Evolutionary conservation across 1,139 yeast genomes (phyloP).

Genomic region (Yamadazyma sp.): DNA sequence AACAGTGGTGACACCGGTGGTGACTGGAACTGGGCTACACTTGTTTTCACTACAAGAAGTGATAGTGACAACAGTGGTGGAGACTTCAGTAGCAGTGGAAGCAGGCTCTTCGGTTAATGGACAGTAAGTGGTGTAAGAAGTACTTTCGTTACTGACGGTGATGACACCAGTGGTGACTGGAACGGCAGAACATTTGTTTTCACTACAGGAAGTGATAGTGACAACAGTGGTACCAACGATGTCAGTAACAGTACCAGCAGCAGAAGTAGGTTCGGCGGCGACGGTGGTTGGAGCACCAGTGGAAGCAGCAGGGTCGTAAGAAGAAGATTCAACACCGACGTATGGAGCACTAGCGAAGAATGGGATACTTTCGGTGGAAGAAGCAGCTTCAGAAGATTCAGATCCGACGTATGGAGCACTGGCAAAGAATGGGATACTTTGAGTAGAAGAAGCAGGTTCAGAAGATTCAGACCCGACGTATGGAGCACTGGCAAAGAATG

Average conservation of each 20-base stretch:
- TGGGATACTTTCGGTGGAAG: constrained; percentile 12
- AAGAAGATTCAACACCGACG: constrained; percentile 12
- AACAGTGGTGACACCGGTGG: constrained; percentile 40
- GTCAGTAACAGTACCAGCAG: constrained; percentile 19
- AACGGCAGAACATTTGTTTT: constrained; percentile 30
- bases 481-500: constrained; percentile 10
- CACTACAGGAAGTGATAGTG: constrained; percentile 50
- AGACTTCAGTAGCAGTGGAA: constrained; percentile 16
- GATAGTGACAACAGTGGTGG: constrained; percentile 40
- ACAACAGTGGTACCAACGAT: constrained; percentile 24
- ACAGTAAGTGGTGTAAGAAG: constrained; percentile 36
- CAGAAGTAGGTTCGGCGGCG: constrained; percentile 11
- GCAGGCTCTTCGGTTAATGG: constrained; percentile 20
- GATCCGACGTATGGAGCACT: constrained; percentile 11
- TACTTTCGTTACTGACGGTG: constrained; percentile 24
- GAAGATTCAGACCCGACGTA: constrained; percentile 13
- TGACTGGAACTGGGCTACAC: constrained; percentile 29
- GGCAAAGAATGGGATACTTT: constrained; percentile 11
- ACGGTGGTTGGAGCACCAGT: constrained; percentile 12
- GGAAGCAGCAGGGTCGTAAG: constrained; percentile 8
- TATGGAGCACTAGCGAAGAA: constrained; percentile 9
- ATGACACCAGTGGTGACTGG: constrained; percentile 23
- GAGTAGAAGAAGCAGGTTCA: constrained; percentile 12
- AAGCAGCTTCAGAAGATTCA: constrained; percentile 10
- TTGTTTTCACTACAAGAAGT: constrained; percentile 45